Base-by-base conservation (phyloP, 768 basidiomycete genomes). In the Suillus alpinus region DNA sequence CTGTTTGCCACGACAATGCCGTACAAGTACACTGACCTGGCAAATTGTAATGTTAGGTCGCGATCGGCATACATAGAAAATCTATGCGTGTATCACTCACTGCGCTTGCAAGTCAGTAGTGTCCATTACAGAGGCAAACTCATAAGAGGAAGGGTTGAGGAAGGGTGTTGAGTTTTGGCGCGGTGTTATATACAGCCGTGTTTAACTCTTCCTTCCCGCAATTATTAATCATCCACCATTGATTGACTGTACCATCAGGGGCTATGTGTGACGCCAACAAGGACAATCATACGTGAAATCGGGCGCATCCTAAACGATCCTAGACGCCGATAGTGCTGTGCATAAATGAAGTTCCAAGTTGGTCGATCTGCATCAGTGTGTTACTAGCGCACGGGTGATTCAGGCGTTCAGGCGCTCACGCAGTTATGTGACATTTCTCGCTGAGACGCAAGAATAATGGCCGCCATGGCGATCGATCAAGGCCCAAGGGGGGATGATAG, bases 1-100 rank as follows among this genome's bases (percentile, higher is more conserved):
- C 62, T 49, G 40, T 49, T 13, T 26, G 59, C 51, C 40, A 57
- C 29, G 16, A 61, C 3, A 3, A 13, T 9, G 31, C 32, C 6
- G 43, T 53, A 51, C 16, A 46, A 43, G 47, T 61, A 34, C 9
- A 63, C 18, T 16, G 39, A 6, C 18, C 62, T 63, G 47, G 7
- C 8, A 49, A 10, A 29, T 29, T 49, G 8, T 5, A 9, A 49
- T 49, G 16, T 49, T 49, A 29, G 9, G 8, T 29, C 29, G 4
- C 3, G 3, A 47, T 47, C 9, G 29, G 26, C 16, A 18, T 18
- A 29, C 9, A 18, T 18, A 29, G 16, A 18, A 31, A 29, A 29
- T 29, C 16, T 10, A 26, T 47, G 23, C 23, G 23, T 47, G 14
- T 47, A 18, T 31, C 16, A 29, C 29, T 49, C 16, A 49, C 47